Percentiles rank a stretch among this genome's conserved stretches.
Conservation (phyloP, 2,329 filamentous ascomycete species). For the Penicillium brevicompactum region DNA sequence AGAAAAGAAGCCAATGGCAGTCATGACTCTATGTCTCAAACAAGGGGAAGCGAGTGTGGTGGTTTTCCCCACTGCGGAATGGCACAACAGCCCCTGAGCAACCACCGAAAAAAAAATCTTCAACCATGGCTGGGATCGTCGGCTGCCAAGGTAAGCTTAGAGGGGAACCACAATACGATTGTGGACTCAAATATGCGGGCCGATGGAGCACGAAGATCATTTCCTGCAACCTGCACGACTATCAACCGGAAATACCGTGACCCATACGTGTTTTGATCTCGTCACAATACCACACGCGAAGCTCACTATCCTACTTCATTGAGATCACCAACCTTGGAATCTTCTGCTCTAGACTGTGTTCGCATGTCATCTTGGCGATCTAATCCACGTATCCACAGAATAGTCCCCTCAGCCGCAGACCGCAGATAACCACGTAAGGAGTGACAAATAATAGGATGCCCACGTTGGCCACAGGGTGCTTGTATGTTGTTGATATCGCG, state of each 20-base stretch:
- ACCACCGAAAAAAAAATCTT: neutral
- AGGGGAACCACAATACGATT: slow-evolving; percentile 2
- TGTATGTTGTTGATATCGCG: too few relatives aligned
- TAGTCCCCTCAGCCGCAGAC: neutral
- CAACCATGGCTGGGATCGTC: neutral
- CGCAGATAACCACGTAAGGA: neutral
- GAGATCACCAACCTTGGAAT: too few relatives aligned
- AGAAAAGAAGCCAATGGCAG: neutral
- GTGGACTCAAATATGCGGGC: slow-evolving; percentile 6
- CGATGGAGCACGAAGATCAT: slow-evolving; percentile 13
- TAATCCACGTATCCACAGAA: slow-evolving; percentile 1
- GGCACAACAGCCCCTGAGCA: neutral
- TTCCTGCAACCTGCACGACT: slow-evolving; percentile 4
- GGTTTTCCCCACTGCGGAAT: slow-evolving; percentile 1
- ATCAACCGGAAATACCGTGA: slow-evolving; percentile 12
- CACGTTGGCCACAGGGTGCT: too few relatives aligned
- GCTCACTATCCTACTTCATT: neutral
- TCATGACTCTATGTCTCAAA: neutral
- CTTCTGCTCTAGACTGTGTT: neutral
- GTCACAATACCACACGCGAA: neutral
- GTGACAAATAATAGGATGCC: too few relatives aligned
- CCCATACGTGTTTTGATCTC: neutral
- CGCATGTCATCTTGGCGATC: slow-evolving; percentile 9
- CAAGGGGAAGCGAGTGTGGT: neutral
- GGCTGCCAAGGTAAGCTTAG: slow-evolving; percentile 2